These are phyloP conservation scores for Oldenlandia corymbosa DNA, from an alignment of 257 asterid genomes.

Conservation along the genomic window DNA sequence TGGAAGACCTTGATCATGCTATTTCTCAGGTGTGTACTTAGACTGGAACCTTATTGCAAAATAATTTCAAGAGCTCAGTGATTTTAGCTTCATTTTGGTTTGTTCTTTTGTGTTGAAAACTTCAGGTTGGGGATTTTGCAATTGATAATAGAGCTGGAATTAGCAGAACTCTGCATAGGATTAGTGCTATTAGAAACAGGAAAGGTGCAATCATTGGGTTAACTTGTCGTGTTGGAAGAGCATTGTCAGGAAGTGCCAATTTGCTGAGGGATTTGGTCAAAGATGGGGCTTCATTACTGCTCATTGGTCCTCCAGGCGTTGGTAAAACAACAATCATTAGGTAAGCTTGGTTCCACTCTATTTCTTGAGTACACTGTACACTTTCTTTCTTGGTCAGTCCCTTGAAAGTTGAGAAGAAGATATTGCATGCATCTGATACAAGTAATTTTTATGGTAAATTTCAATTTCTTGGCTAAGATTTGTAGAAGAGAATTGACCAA, in stretches of 20 bases:
- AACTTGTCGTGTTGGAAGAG: constrained; percentile 95
- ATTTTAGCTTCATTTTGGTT: neutral
- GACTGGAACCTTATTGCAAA: neutral
- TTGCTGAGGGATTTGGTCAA: constrained; percentile 72
- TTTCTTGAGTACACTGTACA: neutral
- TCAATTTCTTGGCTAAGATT: too few species aligned
- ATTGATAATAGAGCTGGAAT: constrained; percentile 96
- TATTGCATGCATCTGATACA: too few species aligned
- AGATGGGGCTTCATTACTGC: constrained; percentile 78
- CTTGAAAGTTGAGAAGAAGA: too few species aligned
- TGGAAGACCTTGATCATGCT: constrained; percentile 65
- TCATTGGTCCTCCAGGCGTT: constrained; percentile 94
- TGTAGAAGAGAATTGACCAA: too few species aligned
- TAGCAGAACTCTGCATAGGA: constrained; percentile 91
- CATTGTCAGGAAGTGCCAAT: constrained; percentile 83
- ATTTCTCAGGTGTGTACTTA: constrained; percentile 52
- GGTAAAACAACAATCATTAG: constrained; percentile 97
- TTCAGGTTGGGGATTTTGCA: constrained; percentile 90
- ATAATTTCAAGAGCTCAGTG: neutral
- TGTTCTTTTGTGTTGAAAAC: neutral
- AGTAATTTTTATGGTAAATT: too few species aligned
- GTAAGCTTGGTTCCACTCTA: constrained; percentile 22
- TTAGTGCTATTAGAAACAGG: constrained; percentile 86
- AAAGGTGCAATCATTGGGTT: constrained; percentile 80
- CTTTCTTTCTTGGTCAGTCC: neutral